Evolutionary conservation across 805 yeast genomes (phyloP).

Genomic region (Spathaspora gorwiae): DNA sequence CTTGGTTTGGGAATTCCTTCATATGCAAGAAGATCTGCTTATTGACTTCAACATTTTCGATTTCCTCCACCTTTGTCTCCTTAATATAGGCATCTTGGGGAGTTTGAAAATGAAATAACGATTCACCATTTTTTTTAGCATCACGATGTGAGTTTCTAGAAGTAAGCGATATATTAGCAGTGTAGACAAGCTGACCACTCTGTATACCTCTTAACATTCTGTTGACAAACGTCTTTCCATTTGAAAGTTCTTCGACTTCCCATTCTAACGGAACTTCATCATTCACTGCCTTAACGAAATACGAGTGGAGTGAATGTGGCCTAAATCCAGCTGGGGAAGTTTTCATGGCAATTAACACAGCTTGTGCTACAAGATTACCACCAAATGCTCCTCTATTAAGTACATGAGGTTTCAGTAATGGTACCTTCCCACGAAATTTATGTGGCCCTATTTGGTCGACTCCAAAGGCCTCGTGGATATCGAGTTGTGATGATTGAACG

Average conservation of each 20-base stretch:
- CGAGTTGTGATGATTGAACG: background rate
- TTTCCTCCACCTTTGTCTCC: conserved; percentile 9
- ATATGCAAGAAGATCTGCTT: conserved; percentile 8
- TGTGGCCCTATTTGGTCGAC: conserved; percentile 12
- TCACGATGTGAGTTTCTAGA: conserved; percentile 20
- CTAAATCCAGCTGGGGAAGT: conserved; percentile 24
- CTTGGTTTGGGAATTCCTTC: conserved; percentile 16
- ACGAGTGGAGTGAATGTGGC: conserved; percentile 35
- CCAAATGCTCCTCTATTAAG: conserved; percentile 38
- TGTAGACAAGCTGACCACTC: conserved; percentile 18
- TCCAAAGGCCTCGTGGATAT: conserved; percentile 11
- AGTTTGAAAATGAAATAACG: conserved; percentile 31
- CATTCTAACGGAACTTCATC: conserved; percentile 18
- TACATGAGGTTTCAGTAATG: conserved; percentile 26
- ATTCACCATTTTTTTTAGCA: conserved; percentile 18
- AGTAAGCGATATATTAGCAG: conserved; percentile 32
- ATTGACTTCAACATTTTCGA: conserved; percentile 6
- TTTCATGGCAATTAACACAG: conserved; percentile 34
- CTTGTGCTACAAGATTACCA: conserved; percentile 38
- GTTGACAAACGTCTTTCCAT: conserved; percentile 34
- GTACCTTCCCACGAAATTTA: conserved; percentile 18
- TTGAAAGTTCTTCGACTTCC: conserved; percentile 27
- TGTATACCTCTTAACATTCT: conserved; percentile 26
- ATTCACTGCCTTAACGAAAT: conserved; percentile 20
- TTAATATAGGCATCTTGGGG: conserved; percentile 29